These are phyloP conservation scores for Ceratocystis cacaofunesta DNA, from an alignment of 2,329 filamentous ascomycete species.

Conservation along the genomic window DNA sequence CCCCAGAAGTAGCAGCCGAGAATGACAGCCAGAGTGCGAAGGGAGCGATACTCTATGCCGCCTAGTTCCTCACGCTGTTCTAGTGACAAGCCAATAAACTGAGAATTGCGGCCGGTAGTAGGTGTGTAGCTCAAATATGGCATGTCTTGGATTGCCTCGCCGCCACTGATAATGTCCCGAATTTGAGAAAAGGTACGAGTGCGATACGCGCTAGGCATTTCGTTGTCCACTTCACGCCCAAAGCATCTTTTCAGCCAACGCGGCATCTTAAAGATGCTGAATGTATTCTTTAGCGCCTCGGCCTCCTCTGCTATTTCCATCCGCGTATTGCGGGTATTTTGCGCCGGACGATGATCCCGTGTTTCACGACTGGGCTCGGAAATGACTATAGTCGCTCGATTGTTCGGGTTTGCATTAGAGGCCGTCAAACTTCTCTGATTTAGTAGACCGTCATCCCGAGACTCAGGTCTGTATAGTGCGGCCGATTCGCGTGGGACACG, in stretches of 20 bases:
- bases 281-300: slow-evolving; percentile 23
- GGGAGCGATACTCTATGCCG: slow-evolving; percentile 85
- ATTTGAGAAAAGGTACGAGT: slow-evolving; percentile 11
- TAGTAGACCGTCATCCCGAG: slow-evolving; percentile 7
- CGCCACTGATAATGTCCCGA: slow-evolving; percentile 11
- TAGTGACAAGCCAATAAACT: slow-evolving; percentile 74
- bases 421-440: background rate
- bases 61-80: slow-evolving; percentile 90
- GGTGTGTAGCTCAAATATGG: slow-evolving; percentile 92
- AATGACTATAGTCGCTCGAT: slow-evolving; percentile 33
- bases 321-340: slow-evolving; percentile 1
- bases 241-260: slow-evolving; percentile 13
- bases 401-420: background rate
- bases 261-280: slow-evolving; percentile 15
- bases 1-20: slow-evolving; percentile 67
- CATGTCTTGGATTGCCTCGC: slow-evolving; percentile 32
- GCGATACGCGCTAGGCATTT: slow-evolving; percentile 11
- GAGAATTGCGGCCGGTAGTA: slow-evolving; percentile 83
- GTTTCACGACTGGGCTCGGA: slow-evolving; percentile 40
- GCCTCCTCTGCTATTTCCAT: slow-evolving; percentile 27
- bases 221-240: slow-evolving; percentile 3
- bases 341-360: background rate
- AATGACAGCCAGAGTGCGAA: slow-evolving; percentile 72
- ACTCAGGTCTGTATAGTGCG: slow-evolving; percentile 6
- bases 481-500: slow-evolving; percentile 25